phyloP scores from a whole-genome alignment of 2,329 filamentous ascomycete species.

The Aspergillus pseudotamarii region DNA sequence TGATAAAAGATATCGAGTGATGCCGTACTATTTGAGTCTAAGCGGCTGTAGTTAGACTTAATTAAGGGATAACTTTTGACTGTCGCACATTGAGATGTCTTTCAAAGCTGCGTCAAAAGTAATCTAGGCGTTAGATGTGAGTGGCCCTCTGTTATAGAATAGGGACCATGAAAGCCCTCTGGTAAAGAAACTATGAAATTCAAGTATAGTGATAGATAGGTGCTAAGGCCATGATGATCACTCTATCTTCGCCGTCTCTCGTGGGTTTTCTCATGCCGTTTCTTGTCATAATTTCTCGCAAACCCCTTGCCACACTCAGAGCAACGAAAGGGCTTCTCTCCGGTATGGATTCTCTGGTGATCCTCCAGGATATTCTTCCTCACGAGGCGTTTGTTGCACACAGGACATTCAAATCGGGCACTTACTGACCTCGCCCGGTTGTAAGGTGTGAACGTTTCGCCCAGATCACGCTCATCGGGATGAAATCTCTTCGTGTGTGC shows the following conservation, averaged over 20 bases:
- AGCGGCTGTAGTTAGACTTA: too few relatives aligned
- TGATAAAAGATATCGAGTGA: too few relatives aligned
- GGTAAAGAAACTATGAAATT: not conserved
- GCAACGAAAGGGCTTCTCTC: constrained; percentile 8
- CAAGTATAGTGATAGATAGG: not conserved
- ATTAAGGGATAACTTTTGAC: too few relatives aligned
- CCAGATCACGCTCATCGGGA: constrained; percentile 3
- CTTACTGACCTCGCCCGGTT: not conserved
- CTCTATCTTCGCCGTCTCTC: not conserved
- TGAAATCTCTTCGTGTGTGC: constrained; percentile 5
- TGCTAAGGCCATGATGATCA: not conserved
- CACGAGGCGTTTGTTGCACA: not conserved
- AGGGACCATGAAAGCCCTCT: not conserved
- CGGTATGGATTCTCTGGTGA: constrained; percentile 1
- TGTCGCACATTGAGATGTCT: too few relatives aligned
- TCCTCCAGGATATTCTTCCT: constrained; percentile 9
- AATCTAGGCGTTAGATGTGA: not conserved
- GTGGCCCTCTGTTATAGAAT: not conserved
- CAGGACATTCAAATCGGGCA: not conserved
- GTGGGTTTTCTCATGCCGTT: not conserved
- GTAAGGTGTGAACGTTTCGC: constrained; percentile 4
- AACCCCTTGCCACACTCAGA: not conserved
- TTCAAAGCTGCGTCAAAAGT: not conserved
- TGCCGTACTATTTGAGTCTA: too few relatives aligned
- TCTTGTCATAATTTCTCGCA: not conserved